Evolutionary conservation across 2,329 filamentous ascomycete genomes (phyloP).

Genomic region (Biscogniauxia sp.): DNA sequence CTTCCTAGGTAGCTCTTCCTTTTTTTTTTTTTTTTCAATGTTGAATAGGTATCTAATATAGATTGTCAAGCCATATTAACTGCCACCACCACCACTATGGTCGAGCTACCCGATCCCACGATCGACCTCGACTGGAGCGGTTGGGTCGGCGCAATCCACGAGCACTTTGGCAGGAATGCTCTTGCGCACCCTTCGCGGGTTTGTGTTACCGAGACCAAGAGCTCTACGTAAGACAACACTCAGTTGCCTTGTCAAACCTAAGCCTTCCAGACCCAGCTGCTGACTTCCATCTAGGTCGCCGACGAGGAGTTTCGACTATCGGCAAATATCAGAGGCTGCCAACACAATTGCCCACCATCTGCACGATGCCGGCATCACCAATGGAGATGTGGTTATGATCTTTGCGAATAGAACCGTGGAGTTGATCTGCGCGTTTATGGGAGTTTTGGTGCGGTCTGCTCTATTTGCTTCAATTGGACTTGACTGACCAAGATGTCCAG

Average conservation of each 20-base stretch:
- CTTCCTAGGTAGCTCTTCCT: too few species aligned
- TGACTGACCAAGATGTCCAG: slow-evolving; percentile 1
- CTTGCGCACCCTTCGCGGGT: slow-evolving; percentile 59
- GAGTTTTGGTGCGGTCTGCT: slow-evolving; percentile 42
- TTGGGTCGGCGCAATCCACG: slow-evolving; percentile 66
- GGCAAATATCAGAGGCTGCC: slow-evolving; percentile 80
- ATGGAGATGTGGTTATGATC: slow-evolving; percentile 91
- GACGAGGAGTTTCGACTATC: slow-evolving; percentile 73
- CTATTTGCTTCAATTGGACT: too few species aligned
- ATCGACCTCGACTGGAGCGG: slow-evolving; percentile 65
- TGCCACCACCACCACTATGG: too few species aligned
- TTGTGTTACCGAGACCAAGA: slow-evolving; percentile 51
- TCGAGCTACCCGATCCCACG: slow-evolving; percentile 60
- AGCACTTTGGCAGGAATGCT: slow-evolving; percentile 67
- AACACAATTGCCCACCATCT: slow-evolving; percentile 80
- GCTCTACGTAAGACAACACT: slow-evolving; percentile 22
- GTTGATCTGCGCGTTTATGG: slow-evolving; percentile 71
- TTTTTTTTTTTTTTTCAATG: too few species aligned
- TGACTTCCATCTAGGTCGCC: slow-evolving; percentile 35
- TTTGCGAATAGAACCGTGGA: slow-evolving; percentile 79
- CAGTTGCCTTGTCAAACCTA: too few species aligned
- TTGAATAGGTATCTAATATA: too few species aligned
- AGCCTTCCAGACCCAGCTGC: too few species aligned
- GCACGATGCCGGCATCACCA: slow-evolving; percentile 66
- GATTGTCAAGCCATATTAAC: too few species aligned